Percentiles rank a stretch among this genome's conserved stretches.
These are phyloP conservation scores for Solanum boliviense DNA, from an alignment of 257 asterid species.

Conservation along the genomic window DNA sequence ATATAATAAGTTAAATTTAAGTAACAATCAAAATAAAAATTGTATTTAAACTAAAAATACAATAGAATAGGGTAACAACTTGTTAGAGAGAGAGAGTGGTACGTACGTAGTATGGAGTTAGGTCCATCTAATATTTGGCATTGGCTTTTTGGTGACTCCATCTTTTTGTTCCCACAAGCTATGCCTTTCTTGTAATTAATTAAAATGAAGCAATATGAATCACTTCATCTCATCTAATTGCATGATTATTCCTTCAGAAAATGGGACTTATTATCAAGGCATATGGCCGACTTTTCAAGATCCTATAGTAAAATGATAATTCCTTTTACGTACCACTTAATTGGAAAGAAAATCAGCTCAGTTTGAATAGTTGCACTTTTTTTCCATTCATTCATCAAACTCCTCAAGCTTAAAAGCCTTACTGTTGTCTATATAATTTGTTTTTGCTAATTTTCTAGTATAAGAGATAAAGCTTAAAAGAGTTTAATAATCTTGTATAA, in stretches of 20 bases:
- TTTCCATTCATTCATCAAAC: neutral
- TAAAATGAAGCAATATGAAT: neutral
- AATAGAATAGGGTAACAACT: neutral
- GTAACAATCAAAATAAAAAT: neutral
- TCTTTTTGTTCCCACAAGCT: neutral
- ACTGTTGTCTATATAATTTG: neutral
- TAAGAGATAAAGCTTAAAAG: neutral
- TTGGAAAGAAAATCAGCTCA: neutral
- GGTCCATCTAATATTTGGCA: constrained; percentile 23
- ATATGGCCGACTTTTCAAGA: neutral
- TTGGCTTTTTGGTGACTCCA: constrained; percentile 6
- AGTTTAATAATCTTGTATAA: neutral
- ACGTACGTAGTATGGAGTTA: constrained; percentile 1
- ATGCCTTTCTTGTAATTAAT: constrained; percentile 1
- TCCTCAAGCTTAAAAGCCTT: neutral
- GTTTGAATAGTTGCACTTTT: neutral
- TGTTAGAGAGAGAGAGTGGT: neutral
- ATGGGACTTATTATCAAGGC: neutral
- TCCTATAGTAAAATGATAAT: neutral
- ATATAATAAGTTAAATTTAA: neutral
- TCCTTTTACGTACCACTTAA: neutral
- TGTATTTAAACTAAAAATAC: neutral
- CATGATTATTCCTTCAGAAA: neutral
- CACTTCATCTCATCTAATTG: constrained; percentile 1
- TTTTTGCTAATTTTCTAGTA: neutral